phyloP scores from a whole-genome alignment of 1,284 basidiomycete genomes.

The Papiliotrema fonsecae region DNA sequence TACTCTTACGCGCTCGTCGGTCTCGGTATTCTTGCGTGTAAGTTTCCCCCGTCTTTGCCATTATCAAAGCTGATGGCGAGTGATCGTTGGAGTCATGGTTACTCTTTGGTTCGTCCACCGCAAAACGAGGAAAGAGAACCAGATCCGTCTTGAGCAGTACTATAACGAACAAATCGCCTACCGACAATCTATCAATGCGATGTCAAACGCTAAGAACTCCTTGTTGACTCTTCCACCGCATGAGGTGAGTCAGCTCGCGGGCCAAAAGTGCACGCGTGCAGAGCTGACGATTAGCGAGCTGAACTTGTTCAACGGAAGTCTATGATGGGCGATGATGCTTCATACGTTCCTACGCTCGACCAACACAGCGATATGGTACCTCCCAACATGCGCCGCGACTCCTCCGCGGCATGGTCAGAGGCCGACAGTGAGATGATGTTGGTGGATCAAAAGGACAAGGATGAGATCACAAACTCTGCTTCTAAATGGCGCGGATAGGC shows the following conservation, averaged over 20 bases:
- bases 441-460: conserved; percentile 11
- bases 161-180: conserved; percentile 68
- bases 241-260: conserved; percentile 15
- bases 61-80: conserved; percentile 44
- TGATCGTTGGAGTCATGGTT: conserved; percentile 64
- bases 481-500: no score
- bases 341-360: conserved; percentile 17
- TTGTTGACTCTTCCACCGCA: conserved; percentile 36
- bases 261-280: background rate
- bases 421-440: conserved; percentile 24
- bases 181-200: conserved; percentile 48
- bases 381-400: conserved; percentile 36
- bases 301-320: conserved; percentile 23
- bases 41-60: conserved; percentile 19
- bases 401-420: conserved; percentile 22
- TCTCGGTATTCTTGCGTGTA: conserved; percentile 65
- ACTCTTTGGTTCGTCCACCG: conserved; percentile 66
- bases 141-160: conserved; percentile 74
- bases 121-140: conserved; percentile 65
- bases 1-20: conserved; percentile 73
- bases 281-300: conserved; percentile 12
- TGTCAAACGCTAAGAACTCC: conserved; percentile 45
- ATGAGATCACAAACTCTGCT: background rate
- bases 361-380: conserved; percentile 16
- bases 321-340: conserved; percentile 20